These are phyloP conservation scores for Paramecium biaurelia DNA, from an alignment of 73 alveolate species.

Conservation along the genomic window DNA sequence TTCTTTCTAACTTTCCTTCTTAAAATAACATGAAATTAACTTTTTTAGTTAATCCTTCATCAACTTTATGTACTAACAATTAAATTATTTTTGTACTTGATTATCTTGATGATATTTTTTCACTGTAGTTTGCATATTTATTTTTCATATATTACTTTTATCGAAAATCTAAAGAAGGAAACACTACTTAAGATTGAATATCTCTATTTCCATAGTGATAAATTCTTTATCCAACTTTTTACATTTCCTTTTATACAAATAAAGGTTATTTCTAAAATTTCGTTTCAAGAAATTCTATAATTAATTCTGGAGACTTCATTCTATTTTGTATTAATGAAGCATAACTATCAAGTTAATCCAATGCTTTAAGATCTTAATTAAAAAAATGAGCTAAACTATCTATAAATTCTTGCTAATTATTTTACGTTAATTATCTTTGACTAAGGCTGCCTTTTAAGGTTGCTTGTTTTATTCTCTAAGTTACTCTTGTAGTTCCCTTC, in stretches of 20 bases:
- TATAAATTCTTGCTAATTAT: neutral
- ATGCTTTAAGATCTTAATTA: neutral
- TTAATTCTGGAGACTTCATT: neutral
- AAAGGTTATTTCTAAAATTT: neutral
- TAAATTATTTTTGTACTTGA: neutral
- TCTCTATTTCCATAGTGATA: neutral
- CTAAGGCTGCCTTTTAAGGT: neutral
- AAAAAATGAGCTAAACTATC: neutral
- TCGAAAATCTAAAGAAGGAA: neutral
- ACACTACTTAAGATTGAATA: neutral
- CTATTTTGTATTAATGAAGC: neutral
- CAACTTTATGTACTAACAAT: neutral
- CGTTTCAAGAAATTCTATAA: neutral
- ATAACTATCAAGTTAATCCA: neutral
- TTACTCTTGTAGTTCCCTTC: neutral
- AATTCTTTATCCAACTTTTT: neutral
- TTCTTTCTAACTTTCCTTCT: conserved; percentile 46
- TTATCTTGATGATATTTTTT: neutral
- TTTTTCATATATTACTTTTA: neutral
- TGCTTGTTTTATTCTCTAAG: neutral
- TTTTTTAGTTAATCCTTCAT: neutral
- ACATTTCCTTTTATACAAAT: neutral
- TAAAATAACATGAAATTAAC: conserved; percentile 1
- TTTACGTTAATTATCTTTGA: neutral
- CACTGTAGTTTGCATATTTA: neutral